Conservation (phyloP, 139 green algal species). For the Chlamydomonas sp. region DNA sequence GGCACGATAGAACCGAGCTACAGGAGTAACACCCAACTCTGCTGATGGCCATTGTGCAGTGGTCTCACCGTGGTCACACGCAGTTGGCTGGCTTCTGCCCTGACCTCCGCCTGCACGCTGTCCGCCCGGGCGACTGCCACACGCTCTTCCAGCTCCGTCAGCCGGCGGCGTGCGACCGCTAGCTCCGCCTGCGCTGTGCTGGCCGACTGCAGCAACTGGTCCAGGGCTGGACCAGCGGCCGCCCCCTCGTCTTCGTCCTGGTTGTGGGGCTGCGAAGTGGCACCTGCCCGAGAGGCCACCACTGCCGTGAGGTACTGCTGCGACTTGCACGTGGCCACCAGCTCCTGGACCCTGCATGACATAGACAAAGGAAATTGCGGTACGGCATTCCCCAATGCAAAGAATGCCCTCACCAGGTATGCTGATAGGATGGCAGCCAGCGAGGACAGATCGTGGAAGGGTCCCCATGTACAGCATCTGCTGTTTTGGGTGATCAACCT, state of each 20-base stretch:
- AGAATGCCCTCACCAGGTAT: no score
- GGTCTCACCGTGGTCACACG: conserved; percentile 18
- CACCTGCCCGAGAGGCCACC: no score
- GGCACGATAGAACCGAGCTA: no score
- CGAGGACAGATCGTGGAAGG: no score
- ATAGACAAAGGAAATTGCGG: background rate
- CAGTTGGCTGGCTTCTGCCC: conserved; percentile 12
- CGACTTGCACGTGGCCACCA: background rate
- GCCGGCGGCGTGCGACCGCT: background rate
- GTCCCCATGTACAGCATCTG: no score
- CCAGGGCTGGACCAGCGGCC: background rate
- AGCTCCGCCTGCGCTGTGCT: background rate
- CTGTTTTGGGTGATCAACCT: background rate
- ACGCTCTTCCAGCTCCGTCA: background rate
- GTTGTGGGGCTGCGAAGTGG: no score
- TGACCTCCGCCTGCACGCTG: background rate
- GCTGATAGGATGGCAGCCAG: no score
- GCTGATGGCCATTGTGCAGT: no score
- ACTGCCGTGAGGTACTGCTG: no score
- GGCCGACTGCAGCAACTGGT: background rate
- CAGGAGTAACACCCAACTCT: no score
- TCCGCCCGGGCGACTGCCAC: background rate
- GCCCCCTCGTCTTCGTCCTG: no score
- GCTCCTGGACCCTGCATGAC: background rate
- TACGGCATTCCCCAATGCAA: background rate